phyloP scores from a whole-genome alignment of 306 rosid genomes.

The Pyrus bretschneideri region DNA sequence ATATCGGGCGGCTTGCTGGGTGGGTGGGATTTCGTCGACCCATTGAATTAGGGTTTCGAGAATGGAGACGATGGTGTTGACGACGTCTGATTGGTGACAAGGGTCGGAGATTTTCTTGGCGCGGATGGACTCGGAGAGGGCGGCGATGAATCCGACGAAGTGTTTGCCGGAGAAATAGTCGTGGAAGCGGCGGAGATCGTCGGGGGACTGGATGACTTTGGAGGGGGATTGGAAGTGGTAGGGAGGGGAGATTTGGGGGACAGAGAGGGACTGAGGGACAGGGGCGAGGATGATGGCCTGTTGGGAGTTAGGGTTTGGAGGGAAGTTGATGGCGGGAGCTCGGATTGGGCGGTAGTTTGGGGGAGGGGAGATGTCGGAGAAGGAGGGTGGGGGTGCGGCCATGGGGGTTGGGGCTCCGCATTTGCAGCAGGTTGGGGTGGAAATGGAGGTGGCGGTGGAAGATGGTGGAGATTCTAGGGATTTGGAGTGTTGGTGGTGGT shows the following conservation, averaged over 20 bases:
- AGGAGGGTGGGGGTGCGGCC: constrained; percentile 41
- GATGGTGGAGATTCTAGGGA: constrained; percentile 15
- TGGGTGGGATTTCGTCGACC: constrained; percentile 79
- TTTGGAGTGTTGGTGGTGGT: constrained; percentile 17
- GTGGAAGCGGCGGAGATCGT: constrained; percentile 58
- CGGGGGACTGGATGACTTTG: constrained; percentile 67
- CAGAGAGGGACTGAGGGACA: constrained; percentile 67
- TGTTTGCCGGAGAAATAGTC: constrained; percentile 54
- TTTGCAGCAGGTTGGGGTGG: constrained; percentile 57
- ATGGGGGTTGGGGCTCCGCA: constrained; percentile 68
- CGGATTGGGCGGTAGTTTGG: constrained; percentile 80
- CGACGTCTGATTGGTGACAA: constrained; percentile 42
- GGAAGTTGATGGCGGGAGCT: constrained; percentile 74
- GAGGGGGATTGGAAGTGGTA: constrained; percentile 48
- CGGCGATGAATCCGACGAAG: constrained; percentile 77
- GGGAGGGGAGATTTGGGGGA: constrained; percentile 46
- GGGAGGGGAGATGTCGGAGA: constrained; percentile 67
- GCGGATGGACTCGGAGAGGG: constrained; percentile 77
- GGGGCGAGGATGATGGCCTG: constrained; percentile 84
- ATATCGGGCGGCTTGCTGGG: constrained; percentile 62
- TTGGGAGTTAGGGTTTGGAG: constrained; percentile 49
- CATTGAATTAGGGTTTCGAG: constrained; percentile 57
- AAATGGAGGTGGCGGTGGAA: neutral
- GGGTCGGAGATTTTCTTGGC: constrained; percentile 57
- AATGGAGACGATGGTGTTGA: constrained; percentile 32